Evolutionary conservation across 768 basidiomycete genomes (phyloP).

Genomic region (Kwoniella bestiolae): DNA sequence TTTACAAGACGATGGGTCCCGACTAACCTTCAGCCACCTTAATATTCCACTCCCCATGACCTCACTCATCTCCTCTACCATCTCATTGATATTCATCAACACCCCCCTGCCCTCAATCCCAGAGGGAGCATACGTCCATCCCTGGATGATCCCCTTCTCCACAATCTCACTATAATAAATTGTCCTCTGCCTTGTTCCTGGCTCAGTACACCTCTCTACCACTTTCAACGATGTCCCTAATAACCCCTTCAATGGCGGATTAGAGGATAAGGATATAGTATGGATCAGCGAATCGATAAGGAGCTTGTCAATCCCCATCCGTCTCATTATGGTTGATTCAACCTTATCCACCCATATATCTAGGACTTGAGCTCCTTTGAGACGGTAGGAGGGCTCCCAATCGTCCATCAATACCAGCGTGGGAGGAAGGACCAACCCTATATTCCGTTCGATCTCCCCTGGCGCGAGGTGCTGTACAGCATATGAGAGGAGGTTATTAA

Average conservation of each 20-base stretch:
- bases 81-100: slow-evolving; percentile 37
- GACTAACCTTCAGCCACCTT: slow-evolving; percentile 55
- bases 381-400: slow-evolving; percentile 51
- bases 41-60: slow-evolving; percentile 45
- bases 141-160: slow-evolving; percentile 50
- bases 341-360: slow-evolving; percentile 42
- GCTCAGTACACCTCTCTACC: slow-evolving; percentile 23
- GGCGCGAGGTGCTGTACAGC: slow-evolving; percentile 15
- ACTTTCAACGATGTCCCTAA: slow-evolving; percentile 36
- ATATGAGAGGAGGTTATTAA: slow-evolving; percentile 39
- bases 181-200: slow-evolving; percentile 29
- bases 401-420: slow-evolving; percentile 55
- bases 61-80: slow-evolving; percentile 43
- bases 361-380: slow-evolving; percentile 38
- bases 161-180: slow-evolving; percentile 40
- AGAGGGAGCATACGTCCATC: slow-evolving; percentile 52
- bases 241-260: slow-evolving; percentile 40
- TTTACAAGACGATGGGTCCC: not conserved
- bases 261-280: slow-evolving; percentile 47
- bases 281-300: slow-evolving; percentile 51
- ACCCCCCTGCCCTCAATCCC: slow-evolving; percentile 42
- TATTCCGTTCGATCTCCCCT: slow-evolving; percentile 32
- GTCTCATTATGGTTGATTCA: slow-evolving; percentile 31
- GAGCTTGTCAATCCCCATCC: slow-evolving; percentile 55
- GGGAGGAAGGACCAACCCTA: slow-evolving; percentile 54